These are phyloP conservation scores for Kodamaea kakaduensis DNA, from an alignment of 805 yeast species.

Conservation along the genomic window DNA sequence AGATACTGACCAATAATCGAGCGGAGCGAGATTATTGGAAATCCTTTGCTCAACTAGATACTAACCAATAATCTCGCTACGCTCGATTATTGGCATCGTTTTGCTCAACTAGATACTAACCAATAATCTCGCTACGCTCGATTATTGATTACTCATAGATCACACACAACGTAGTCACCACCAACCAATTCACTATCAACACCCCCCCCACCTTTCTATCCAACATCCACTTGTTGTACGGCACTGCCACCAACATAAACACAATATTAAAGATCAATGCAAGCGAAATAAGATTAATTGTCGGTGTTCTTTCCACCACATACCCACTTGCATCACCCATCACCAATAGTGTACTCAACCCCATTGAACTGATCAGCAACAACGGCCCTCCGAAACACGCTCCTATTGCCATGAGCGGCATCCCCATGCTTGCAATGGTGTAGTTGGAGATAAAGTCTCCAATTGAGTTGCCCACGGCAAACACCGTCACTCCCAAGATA, in stretches of 20 bases:
- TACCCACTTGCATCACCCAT: constrained; percentile 14
- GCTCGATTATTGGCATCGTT: too few species aligned
- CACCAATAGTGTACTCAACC: constrained; percentile 57
- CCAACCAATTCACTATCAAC: constrained; percentile 29
- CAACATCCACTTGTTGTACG: constrained; percentile 27
- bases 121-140: too few species aligned
- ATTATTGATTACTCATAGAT: constrained; percentile 19
- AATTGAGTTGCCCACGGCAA: constrained; percentile 88
- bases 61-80: too few species aligned
- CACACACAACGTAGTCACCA: constrained; percentile 24
- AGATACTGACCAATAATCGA: too few species aligned
- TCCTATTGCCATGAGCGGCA: constrained; percentile 86
- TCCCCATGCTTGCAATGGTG: constrained; percentile 76
- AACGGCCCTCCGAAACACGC: constrained; percentile 96
- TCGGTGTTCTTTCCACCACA: constrained; percentile 16
- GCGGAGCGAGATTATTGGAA: too few species aligned
- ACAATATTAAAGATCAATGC: constrained; percentile 22
- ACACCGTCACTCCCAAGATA: constrained; percentile 78
- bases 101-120: too few species aligned
- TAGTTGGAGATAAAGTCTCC: constrained; percentile 86
- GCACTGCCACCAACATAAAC: constrained; percentile 18
- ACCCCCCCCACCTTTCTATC: constrained; percentile 31
- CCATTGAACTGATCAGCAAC: constrained; percentile 75
- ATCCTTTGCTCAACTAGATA: too few species aligned
- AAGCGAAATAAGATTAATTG: constrained; percentile 19